A percentile compares a stretch with the other conserved stretches of the same genome.
These are phyloP conservation scores for Telfairia occidentalis DNA, from an alignment of 331 rosid genomes.

Conservation along the genomic window DNA sequence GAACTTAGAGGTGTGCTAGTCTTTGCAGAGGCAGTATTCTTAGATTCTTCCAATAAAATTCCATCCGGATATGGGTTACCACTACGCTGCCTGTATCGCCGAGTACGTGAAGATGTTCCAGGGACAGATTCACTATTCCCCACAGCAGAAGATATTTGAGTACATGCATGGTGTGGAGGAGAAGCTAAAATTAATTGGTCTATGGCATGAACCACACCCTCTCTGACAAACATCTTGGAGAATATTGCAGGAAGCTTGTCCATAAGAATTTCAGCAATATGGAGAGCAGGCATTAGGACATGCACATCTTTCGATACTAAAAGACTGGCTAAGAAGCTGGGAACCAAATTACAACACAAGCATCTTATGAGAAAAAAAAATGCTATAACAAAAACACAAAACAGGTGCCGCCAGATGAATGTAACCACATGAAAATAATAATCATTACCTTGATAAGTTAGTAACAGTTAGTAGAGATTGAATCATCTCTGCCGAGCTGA, in stretches of 20 bases:
- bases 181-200: slow-evolving; percentile 68
- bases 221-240: slow-evolving; percentile 79
- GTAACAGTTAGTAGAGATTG: slow-evolving; percentile 60
- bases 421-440: neutral
- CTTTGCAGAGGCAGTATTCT: slow-evolving; percentile 37
- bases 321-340: slow-evolving; percentile 83
- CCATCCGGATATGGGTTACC: slow-evolving; percentile 54
- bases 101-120: slow-evolving; percentile 64
- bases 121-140: slow-evolving; percentile 52
- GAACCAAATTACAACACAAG: slow-evolving; percentile 12
- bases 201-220: slow-evolving; percentile 93
- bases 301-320: slow-evolving; percentile 91
- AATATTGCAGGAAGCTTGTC: slow-evolving; percentile 79
- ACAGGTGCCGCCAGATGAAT: neutral
- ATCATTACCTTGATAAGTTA: slow-evolving; percentile 68
- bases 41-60: slow-evolving; percentile 50
- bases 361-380: neutral
- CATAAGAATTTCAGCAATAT: slow-evolving; percentile 91
- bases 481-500: slow-evolving; percentile 87
- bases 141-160: slow-evolving; percentile 46
- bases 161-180: slow-evolving; percentile 33
- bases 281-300: slow-evolving; percentile 76
- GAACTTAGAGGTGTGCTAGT: slow-evolving; percentile 70
- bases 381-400: neutral
- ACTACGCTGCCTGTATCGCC: slow-evolving; percentile 71